These are phyloP conservation scores for Termitomyces sp. DNA, from an alignment of 768 basidiomycete genomes.

Conservation along the genomic window DNA sequence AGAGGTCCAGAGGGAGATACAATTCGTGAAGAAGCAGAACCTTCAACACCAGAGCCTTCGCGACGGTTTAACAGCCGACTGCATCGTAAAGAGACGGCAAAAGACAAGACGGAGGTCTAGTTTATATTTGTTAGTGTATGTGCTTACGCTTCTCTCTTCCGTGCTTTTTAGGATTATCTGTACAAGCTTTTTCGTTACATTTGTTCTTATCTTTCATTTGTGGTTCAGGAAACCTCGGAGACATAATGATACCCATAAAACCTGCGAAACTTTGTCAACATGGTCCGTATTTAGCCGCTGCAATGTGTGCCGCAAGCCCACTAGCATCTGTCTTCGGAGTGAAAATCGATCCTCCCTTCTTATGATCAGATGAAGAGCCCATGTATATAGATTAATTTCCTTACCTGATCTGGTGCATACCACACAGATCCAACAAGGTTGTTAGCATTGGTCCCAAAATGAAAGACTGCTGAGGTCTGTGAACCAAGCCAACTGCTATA, in stretches of 20 bases:
- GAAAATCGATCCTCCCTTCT: slow-evolving; percentile 35
- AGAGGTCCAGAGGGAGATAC: slow-evolving; percentile 26
- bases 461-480: slow-evolving; percentile 36
- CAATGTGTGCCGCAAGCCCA: slow-evolving; percentile 36
- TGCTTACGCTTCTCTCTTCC: neutral
- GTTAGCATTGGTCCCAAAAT: slow-evolving; percentile 33
- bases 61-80: slow-evolving; percentile 15
- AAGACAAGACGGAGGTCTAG: slow-evolving; percentile 18
- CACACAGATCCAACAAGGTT: slow-evolving; percentile 41
- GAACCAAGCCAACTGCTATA: slow-evolving; percentile 35
- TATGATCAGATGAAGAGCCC: neutral
- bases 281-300: slow-evolving; percentile 37
- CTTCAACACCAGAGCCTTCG: slow-evolving; percentile 22
- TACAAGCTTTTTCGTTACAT: slow-evolving; percentile 2
- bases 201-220: slow-evolving; percentile 8
- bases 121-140: slow-evolving; percentile 4
- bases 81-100: slow-evolving; percentile 23
- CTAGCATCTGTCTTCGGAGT: slow-evolving; percentile 38
- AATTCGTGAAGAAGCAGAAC: slow-evolving; percentile 28
- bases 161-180: slow-evolving; percentile 7
- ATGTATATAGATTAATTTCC: neutral
- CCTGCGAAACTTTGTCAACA: slow-evolving; percentile 19
- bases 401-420: slow-evolving; percentile 36
- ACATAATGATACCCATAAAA: slow-evolving; percentile 9
- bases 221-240: slow-evolving; percentile 4